Percentiles rank a stretch among this genome's conserved stretches.
Conservation (phyloP, 2,329 filamentous ascomycete genomes). For the Graphilbum fragrans region DNA sequence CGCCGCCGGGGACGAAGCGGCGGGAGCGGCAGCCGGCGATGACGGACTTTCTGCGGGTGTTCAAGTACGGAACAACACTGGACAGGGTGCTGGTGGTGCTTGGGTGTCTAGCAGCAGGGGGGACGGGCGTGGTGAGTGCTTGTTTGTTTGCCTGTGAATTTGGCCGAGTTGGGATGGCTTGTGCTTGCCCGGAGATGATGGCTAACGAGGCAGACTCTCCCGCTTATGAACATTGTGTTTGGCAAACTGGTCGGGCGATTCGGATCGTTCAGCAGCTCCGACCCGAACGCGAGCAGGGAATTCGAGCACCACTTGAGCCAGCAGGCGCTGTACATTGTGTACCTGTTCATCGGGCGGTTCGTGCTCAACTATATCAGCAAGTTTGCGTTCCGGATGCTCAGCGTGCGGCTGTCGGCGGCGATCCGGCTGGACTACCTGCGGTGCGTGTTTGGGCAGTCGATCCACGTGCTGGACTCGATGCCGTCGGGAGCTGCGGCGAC, state of each 20-base stretch:
- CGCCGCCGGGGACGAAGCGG: no score
- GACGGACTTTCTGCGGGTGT: conserved; percentile 38
- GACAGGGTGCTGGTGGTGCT: conserved; percentile 35
- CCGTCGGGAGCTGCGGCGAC: conserved; percentile 47
- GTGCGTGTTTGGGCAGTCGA: conserved; percentile 50
- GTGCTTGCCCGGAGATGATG: no score
- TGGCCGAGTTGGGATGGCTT: neutral
- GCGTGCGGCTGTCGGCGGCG: conserved; percentile 47
- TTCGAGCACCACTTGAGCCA: conserved; percentile 30
- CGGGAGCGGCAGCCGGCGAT: conserved; percentile 32
- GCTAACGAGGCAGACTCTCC: conserved; percentile 35
- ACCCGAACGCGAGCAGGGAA: neutral
- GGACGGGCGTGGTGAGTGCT: conserved; percentile 30
- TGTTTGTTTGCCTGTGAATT: neutral
- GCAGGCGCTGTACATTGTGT: conserved; percentile 53
- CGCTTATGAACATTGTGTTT: conserved; percentile 48
- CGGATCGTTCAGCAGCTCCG: conserved; percentile 18
- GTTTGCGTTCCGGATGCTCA: conserved; percentile 50
- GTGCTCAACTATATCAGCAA: conserved; percentile 41
- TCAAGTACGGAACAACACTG: conserved; percentile 40
- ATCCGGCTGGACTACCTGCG: conserved; percentile 53
- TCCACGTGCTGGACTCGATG: conserved; percentile 57
- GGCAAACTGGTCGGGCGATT: conserved; percentile 39
- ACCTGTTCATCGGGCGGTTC: conserved; percentile 57
- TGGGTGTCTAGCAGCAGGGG: conserved; percentile 35